Evolutionary conservation across 768 basidiomycete genomes (phyloP).

Genomic region (Filobasidium wieringae): DNA sequence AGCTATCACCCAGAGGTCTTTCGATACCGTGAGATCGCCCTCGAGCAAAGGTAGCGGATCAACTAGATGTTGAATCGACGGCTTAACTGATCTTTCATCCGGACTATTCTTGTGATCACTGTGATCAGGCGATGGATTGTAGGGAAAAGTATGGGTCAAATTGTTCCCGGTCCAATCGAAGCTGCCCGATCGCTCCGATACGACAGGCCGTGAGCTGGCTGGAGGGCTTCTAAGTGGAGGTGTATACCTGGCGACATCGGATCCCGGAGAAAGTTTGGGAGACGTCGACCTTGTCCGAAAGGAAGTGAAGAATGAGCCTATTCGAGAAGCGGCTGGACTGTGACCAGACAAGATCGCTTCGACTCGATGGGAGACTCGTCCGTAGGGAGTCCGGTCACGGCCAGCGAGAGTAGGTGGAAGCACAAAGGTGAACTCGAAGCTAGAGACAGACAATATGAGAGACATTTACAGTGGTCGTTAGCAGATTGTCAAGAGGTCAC

Average conservation of each 20-base stretch:
- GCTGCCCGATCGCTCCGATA: too few species aligned
- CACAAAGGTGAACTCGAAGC: constrained; percentile 14
- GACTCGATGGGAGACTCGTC: constrained; percentile 11
- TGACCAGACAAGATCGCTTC: constrained; percentile 5
- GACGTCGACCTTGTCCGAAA: constrained; percentile 8
- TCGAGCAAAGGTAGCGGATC: background rate
- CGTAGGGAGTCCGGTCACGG: constrained; percentile 13
- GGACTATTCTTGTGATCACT: too few species aligned
- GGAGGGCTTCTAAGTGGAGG: too few species aligned
- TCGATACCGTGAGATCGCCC: constrained; percentile 9
- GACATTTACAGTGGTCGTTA: background rate
- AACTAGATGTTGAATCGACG: too few species aligned
- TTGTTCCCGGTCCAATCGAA: too few species aligned
- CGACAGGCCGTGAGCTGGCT: too few species aligned
- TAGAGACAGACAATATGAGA: background rate
- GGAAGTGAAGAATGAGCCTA: constrained; percentile 13
- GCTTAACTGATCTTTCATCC: too few species aligned
- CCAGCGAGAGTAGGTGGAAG: constrained; percentile 11
- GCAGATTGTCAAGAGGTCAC: background rate
- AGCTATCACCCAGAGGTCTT: constrained; percentile 16
- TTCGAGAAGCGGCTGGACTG: background rate
- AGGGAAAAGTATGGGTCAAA: too few species aligned
- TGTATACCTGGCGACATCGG: too few species aligned
- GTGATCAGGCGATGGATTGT: too few species aligned
- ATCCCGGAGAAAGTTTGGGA: too few species aligned